These are phyloP conservation scores for Phytophthora foliorum DNA, from an alignment of 352 stramenopile species.

Conservation along the genomic window DNA sequence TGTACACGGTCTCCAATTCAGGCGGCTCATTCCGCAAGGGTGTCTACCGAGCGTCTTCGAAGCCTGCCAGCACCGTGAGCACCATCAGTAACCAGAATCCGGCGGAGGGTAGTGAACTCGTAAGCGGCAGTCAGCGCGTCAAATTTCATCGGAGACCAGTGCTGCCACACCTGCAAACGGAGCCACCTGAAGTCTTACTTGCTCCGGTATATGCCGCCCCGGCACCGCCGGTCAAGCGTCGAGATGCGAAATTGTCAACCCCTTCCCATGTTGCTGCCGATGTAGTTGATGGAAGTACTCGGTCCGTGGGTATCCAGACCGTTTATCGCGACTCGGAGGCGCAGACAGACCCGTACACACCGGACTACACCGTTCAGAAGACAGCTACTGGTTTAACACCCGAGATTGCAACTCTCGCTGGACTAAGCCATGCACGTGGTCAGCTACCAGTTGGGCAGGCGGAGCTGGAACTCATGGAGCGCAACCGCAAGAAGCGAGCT, in stretches of 20 bases:
- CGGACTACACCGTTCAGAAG: slow-evolving; percentile 89
- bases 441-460: slow-evolving; percentile 81
- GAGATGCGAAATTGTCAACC: slow-evolving; percentile 12
- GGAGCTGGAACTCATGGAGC: slow-evolving; percentile 94
- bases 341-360: slow-evolving; percentile 95
- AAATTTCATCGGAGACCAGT: slow-evolving; percentile 94
- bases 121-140: slow-evolving; percentile 80
- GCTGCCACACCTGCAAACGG: slow-evolving; percentile 88
- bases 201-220: slow-evolving; percentile 56
- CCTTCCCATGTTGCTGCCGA: slow-evolving; percentile 41
- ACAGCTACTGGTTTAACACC: slow-evolving; percentile 58
- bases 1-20: slow-evolving; percentile 82
- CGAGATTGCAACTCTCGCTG: slow-evolving; percentile 87
- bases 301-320: slow-evolving; percentile 91
- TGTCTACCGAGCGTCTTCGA: slow-evolving; percentile 55
- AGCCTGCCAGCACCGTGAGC: slow-evolving; percentile 36
- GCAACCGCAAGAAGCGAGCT: slow-evolving; percentile 84
- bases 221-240: slow-evolving; percentile 13
- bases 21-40: slow-evolving; percentile 72
- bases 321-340: slow-evolving; percentile 94
- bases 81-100: slow-evolving; percentile 47
- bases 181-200: slow-evolving; percentile 89
- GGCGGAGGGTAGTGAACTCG: slow-evolving; percentile 39
- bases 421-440: slow-evolving; percentile 69
- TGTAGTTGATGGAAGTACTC: slow-evolving; percentile 54